phyloP scores from a whole-genome alignment of 768 basidiomycete genomes.

The Mycena galopus region DNA sequence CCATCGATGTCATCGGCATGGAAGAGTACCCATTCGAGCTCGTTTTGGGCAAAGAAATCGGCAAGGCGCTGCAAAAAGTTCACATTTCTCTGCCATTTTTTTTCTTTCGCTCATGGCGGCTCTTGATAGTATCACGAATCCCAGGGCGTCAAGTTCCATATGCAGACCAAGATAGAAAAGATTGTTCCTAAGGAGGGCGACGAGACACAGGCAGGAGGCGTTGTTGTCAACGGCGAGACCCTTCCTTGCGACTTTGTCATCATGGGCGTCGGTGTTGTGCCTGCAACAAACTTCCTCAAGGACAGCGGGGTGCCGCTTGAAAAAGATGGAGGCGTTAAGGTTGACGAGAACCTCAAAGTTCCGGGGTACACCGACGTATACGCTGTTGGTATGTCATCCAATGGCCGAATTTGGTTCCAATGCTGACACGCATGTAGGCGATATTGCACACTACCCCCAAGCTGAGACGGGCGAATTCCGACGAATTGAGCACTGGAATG shows the following conservation, averaged over 20 bases:
- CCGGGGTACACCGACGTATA: conserved; percentile 65
- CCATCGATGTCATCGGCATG: conserved; percentile 88
- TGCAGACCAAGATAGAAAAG: conserved; percentile 76
- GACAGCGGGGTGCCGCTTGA: conserved; percentile 78
- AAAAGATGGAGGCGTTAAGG: conserved; percentile 81
- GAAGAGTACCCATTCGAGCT: conserved; percentile 84
- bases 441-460: conserved; percentile 87
- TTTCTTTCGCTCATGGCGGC: not conserved
- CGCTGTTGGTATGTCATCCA: conserved; percentile 68
- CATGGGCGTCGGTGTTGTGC: conserved; percentile 89
- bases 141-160: conserved; percentile 89
- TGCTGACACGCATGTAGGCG: conserved; percentile 56
- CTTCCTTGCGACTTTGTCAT: conserved; percentile 83
- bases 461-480: conserved; percentile 60
- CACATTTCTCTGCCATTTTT: not conserved
- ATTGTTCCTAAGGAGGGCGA: conserved; percentile 70
- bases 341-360: conserved; percentile 81
- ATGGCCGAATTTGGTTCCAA: not conserved
- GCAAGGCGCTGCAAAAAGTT: conserved; percentile 80
- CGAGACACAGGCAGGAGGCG: conserved; percentile 68
- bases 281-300: conserved; percentile 85
- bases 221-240: conserved; percentile 73
- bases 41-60: conserved; percentile 87
- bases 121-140: conserved; percentile 76
- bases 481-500: conserved; percentile 94